Base-by-base conservation (phyloP, 164 flowering plant species). In the Vitis rupestris region DNA sequence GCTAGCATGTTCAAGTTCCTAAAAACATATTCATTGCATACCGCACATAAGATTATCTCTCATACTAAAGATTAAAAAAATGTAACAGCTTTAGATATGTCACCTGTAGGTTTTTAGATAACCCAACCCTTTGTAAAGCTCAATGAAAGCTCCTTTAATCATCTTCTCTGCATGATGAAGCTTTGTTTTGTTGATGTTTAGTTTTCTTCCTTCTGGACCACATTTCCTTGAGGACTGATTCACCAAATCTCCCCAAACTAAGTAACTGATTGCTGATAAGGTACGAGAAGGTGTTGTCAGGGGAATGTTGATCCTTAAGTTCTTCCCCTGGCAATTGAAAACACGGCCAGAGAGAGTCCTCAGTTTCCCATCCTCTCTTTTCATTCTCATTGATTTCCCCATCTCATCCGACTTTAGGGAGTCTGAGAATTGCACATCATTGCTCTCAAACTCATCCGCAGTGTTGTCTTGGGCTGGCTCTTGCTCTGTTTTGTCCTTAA, bases 1-100 rank as follows among this genome's bases (percentile, higher is more conserved):
- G 99, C 99, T 69, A 88, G 89, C 99, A 93, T 86, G 86, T 95
- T 95, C 88, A 95, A 81, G 82, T 89, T 83, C 92, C 99, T 91
- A 85, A 44, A 72, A 61, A 75, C 29, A 66, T 17, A 58, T 17
- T 53, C n/a, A 63, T 53, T 10, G 9, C 55, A 11, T 48, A 54
- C 2, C 53, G 66, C 12, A 63, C 13, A 23, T 63, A 68, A 64
- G 74, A 51, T 19, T 50, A 9, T 8, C 56, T 23, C 62, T 30
- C 57, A 27, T 8, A 3, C 10, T 27, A 37, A 50, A 19, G 30
- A 31, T 19, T 1, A 7, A 11, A 56, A 14, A 63, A 37, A 31
- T 56, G 13, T n/a, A 13, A 10, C 4, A 17, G 37, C 1, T 61
- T 14, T 56, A 2, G 55, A 62, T 29, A 51, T 51, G 0, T 17